Evolutionary conservation across 306 rosid species (phyloP), one percentile per base, ranked within the genome.

Genomic region (Vicia faba): DNA sequence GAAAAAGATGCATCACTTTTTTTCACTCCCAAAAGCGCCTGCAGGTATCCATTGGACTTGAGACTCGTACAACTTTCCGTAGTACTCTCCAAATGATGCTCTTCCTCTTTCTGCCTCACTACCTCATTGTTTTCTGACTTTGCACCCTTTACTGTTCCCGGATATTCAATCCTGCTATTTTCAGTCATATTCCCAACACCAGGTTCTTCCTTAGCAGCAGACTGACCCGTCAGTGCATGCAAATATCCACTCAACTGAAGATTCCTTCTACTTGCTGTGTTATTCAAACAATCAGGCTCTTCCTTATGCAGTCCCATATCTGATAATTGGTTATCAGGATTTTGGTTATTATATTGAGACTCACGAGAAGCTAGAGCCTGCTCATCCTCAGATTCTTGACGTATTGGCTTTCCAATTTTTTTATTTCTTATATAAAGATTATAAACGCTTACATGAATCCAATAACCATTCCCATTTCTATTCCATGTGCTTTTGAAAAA

Each of bases 401-500:
- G 54, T 70, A 85, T 55, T 19, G 65, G 53, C 57, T 28, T 72
- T 50, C 69, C 80, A 40, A 29, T 50, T 41, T 63, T 72, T 13
- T 60, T 77, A 44, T 79, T 12, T 69, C 69, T 80, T 20, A 66
- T 1, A 72, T 53, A 71, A 77, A 80, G 67, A 62, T 85, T 81
- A 68, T 58, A 80, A 63, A 1, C 38, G 8, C 50, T 68, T 5
- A 77, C 82, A 77, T 80, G 86, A 49, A 91, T 82, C 72, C 96
- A 88, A 66, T 74, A 82, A 44, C 92, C 96, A 29, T 83, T 81
- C 28, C 95, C 96, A 81, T 89, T 85, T 79, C 92, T 82, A 31
- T 81, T 80, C 98, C 98, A 89, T 14, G 98, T 84, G 81, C 81
- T 87, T 18, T 64, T 73, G 78, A 92, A 92, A 68, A 92, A 79